Base-by-base conservation (phyloP, 371 early-diverging fungal species). In the Lichtheimia ramosa region DNA sequence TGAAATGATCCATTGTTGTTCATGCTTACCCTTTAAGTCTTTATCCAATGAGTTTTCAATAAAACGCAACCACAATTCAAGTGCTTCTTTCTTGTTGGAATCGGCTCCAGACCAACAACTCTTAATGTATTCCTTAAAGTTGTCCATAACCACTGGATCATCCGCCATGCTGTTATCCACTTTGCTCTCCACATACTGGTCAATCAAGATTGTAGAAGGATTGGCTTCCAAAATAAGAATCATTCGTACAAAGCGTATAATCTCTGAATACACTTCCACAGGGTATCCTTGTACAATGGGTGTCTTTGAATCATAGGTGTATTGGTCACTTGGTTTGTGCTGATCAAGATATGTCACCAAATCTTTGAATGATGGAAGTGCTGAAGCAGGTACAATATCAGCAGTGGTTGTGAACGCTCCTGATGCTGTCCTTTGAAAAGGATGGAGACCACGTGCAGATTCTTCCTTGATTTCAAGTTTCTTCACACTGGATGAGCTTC, bases 381-480 rank as follows among this genome's bases (percentile, higher is more conserved):
- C 73, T 14, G 74, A 65, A 4, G 62, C 21, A 5, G 81, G 68
- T 13, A 74, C 66, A 15, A 67, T 66, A 28, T 70, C 71, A 1
- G 66, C 15, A 1, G 34, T 63, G 13, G 54, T 58, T 7, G 60
- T 58, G 10, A 70, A 54, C 1, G 55, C 16, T 0, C 75, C 75
- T 12, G 64, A 55, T 16, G 66, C 66, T 20, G 58, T 67, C 24
- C 70, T 71, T 4, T 70, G 48, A 62, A 81, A 77, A 8, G 81
- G 78, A 21, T 62, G 66, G 7, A 85, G 61, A 0, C 88, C 88
- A 14, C 77, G 61, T 41, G 79, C 64, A 2, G 93, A 86, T 63
- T 91, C 88, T 62, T 91, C 92, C 25, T 82, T 70, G 20, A 94
- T 87, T 65, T 93, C 93, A 3, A 89, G 75, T 58, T 95, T 92